Percentiles rank a stretch among this genome's conserved stretches.
phyloP scores from a whole-genome alignment of 768 basidiomycete genomes.

The Tricholoma flavovirens region DNA sequence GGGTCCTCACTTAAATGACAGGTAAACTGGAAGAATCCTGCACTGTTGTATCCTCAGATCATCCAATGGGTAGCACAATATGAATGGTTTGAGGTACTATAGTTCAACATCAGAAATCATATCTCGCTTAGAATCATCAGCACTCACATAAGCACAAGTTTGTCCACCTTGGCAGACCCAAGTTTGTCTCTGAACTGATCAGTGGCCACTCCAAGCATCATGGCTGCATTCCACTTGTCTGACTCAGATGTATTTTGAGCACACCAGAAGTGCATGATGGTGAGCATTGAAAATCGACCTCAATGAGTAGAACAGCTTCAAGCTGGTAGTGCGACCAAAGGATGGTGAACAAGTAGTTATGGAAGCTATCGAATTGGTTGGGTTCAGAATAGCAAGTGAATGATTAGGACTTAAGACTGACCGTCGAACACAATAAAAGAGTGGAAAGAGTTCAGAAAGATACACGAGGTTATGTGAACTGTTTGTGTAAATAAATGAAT shows the following conservation, averaged over 20 bases:
- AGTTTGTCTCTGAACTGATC: not conserved
- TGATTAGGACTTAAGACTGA: no score
- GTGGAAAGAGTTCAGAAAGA: not conserved
- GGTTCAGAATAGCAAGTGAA: no score
- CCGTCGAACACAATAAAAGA: no score
- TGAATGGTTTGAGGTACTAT: not conserved
- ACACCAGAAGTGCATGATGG: not conserved
- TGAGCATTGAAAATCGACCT: not conserved
- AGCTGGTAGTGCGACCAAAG: no score
- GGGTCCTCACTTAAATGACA: not conserved
- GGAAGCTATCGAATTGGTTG: no score
- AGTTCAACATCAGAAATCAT: not conserved
- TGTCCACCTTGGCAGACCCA: not conserved
- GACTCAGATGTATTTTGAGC: not conserved
- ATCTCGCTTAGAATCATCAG: not conserved
- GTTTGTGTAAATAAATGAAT: no score
- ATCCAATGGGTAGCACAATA: not conserved
- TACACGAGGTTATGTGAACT: not conserved
- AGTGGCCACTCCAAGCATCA: not conserved
- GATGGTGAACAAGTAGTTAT: no score
- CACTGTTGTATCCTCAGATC: not conserved
- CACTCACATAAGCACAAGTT: not conserved
- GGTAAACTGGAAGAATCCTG: not conserved
- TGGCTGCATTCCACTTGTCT: not conserved
- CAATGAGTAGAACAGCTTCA: no score